A percentile compares a stretch with the other conserved stretches of the same genome.
Conservation (phyloP, 192 early-diverging fungal species). For the Linnemannia exigua region DNA sequence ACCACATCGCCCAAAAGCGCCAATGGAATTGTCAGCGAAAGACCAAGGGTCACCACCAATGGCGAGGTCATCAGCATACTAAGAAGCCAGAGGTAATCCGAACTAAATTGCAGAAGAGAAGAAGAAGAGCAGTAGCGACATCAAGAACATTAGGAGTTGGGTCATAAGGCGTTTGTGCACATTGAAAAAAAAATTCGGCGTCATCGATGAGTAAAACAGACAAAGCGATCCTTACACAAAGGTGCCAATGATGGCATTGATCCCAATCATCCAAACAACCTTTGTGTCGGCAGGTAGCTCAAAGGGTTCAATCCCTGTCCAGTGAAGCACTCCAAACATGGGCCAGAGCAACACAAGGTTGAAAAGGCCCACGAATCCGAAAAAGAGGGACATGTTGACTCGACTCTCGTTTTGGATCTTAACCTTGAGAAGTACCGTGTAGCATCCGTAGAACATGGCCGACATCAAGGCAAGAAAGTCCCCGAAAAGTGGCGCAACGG, state of each 20-base stretch:
- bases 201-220: not conserved
- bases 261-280: conserved; percentile 72
- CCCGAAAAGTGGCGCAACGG: conserved; percentile 66
- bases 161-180: no score
- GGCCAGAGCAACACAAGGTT: conserved; percentile 80
- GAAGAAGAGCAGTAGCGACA: not conserved
- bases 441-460: conserved; percentile 81
- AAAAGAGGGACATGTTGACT: conserved; percentile 80
- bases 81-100: conserved; percentile 85
- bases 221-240: conserved; percentile 66
- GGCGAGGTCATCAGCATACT: conserved; percentile 88
- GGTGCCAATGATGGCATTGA: conserved; percentile 85
- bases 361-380: conserved; percentile 84
- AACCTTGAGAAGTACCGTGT: conserved; percentile 78
- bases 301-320: conserved; percentile 73
- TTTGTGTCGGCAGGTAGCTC: conserved; percentile 65
- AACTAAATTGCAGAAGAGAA: conserved; percentile 48
- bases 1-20: conserved; percentile 73
- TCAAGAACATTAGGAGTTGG: not conserved
- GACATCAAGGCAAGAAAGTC: conserved; percentile 76
- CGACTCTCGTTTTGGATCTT: conserved; percentile 74
- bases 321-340: conserved; percentile 71
- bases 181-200: not conserved
- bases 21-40: conserved; percentile 75
- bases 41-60: conserved; percentile 82